Conservation (phyloP, 495 filamentous ascomycete genomes). For the Penicillium nucicola region DNA sequence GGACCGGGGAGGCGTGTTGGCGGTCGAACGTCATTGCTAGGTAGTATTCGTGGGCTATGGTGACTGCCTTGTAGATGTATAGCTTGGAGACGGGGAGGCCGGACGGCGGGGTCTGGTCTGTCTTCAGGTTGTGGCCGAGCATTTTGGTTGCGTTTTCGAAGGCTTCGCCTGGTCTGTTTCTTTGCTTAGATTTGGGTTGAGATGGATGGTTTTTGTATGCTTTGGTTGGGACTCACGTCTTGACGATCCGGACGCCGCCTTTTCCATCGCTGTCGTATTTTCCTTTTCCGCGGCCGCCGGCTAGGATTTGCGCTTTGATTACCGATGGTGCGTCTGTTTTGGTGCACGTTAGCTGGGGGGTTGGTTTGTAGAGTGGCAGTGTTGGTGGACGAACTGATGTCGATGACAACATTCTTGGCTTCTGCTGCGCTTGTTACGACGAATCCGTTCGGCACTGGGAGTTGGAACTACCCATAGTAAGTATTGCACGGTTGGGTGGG, state of each 20-base stretch:
- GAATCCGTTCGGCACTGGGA: slow-evolving; percentile 27
- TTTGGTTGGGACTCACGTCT: slow-evolving; percentile 17
- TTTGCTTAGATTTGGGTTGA: neutral
- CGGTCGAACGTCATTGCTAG: slow-evolving; percentile 34
- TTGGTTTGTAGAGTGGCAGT: neutral
- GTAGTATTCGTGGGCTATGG: slow-evolving; percentile 30
- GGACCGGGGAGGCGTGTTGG: slow-evolving; percentile 18
- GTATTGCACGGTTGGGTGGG: neutral
- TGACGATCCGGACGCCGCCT: slow-evolving; percentile 29
- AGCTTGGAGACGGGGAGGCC: slow-evolving; percentile 32
- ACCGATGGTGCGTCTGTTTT: slow-evolving; percentile 25
- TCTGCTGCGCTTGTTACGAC: slow-evolving; percentile 21
- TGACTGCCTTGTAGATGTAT: slow-evolving; percentile 30
- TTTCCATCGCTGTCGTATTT: slow-evolving; percentile 28
- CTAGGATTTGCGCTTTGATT: slow-evolving; percentile 31
- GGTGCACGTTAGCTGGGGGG: too few species aligned
- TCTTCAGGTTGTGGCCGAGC: slow-evolving; percentile 31
- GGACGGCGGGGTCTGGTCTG: slow-evolving; percentile 26
- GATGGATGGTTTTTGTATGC: too few species aligned
- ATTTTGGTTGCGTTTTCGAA: slow-evolving; percentile 30
- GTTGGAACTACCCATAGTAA: slow-evolving; percentile 19
- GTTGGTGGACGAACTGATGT: too few species aligned
- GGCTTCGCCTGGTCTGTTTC: slow-evolving; percentile 21
- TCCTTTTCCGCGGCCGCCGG: slow-evolving; percentile 33
- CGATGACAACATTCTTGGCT: slow-evolving; percentile 20